Conservation (phyloP, 345 rosid genomes). For the Brassica carinata region DNA sequence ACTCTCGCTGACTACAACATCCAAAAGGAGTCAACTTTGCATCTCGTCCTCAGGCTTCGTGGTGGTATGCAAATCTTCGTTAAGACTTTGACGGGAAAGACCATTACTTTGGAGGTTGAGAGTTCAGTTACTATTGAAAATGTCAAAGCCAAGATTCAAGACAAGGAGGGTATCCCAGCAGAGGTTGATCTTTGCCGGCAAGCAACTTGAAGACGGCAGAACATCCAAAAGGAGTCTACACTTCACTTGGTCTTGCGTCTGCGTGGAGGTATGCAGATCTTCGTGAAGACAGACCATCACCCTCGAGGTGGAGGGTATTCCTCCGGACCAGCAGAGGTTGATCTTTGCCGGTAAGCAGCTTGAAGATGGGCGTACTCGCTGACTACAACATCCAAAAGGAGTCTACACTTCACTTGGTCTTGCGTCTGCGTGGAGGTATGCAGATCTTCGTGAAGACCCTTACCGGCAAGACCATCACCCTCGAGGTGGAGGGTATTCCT, state of each 20-base stretch:
- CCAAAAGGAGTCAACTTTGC: neutral
- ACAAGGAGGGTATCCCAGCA: neutral
- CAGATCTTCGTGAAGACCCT: too few species aligned
- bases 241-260: neutral
- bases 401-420: too few species aligned
- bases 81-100: neutral
- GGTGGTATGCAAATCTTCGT: neutral
- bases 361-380: too few species aligned
- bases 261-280: neutral
- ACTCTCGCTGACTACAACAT: neutral
- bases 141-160: neutral
- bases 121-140: neutral
- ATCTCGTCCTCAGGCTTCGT: neutral
- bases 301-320: neutral
- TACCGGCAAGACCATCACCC: neutral
- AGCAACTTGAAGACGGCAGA: neutral
- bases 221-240: neutral
- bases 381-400: too few species aligned
- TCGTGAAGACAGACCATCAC: neutral
- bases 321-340: too few species aligned
- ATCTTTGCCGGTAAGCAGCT: too few species aligned
- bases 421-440: too few species aligned
- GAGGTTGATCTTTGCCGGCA: neutral
- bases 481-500: too few species aligned
- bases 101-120: neutral